A percentile compares a stretch with the other conserved stretches of the same genome.
phyloP scores from a whole-genome alignment of 2,329 filamentous ascomycete species.

The Westerdykella aurantiaca region DNA sequence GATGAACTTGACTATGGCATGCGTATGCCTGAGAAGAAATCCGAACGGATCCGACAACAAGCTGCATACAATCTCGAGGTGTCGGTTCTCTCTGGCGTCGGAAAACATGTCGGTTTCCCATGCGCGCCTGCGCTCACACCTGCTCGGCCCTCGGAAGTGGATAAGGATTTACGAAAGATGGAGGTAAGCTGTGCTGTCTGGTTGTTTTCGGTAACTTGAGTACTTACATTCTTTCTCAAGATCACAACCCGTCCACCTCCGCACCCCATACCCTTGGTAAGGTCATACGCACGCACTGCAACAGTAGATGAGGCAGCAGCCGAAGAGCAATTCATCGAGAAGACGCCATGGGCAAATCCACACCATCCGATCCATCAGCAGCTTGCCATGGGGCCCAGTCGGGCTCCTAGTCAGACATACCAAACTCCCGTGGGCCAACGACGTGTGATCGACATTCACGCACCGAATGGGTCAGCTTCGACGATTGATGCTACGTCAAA shows the following conservation, averaged over 20 bases:
- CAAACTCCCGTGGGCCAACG: conserved; percentile 35
- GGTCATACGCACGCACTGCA: conserved; percentile 31
- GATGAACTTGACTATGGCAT: conserved; percentile 76
- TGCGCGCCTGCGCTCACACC: conserved; percentile 80
- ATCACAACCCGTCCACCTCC: conserved; percentile 28
- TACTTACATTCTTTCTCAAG: conserved; percentile 11
- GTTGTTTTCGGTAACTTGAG: conserved; percentile 5
- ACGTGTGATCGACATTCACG: conserved; percentile 30
- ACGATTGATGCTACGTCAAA: conserved; percentile 38
- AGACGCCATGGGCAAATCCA: conserved; percentile 89
- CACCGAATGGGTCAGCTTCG: conserved; percentile 35
- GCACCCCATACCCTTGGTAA: conserved; percentile 23
- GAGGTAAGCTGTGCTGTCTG: conserved; percentile 55
- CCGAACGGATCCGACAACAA: conserved; percentile 76
- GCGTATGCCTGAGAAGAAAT: conserved; percentile 69
- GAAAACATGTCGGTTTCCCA: conserved; percentile 94
- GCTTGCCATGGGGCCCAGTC: conserved; percentile 18
- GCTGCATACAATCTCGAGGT: conserved; percentile 93
- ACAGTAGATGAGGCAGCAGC: conserved; percentile 54
- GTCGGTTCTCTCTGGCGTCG: conserved; percentile 80
- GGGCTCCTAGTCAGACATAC: conserved; percentile 23
- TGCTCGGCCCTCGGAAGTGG: conserved; percentile 66
- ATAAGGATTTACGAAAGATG: conserved; percentile 85
- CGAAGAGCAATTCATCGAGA: conserved; percentile 80
- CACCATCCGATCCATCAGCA: conserved; percentile 48